A percentile compares a stretch with the other conserved stretches of the same genome.
These are phyloP conservation scores for Mytilinidion resinicola DNA, from an alignment of 495 filamentous ascomycete species.

Conservation along the genomic window DNA sequence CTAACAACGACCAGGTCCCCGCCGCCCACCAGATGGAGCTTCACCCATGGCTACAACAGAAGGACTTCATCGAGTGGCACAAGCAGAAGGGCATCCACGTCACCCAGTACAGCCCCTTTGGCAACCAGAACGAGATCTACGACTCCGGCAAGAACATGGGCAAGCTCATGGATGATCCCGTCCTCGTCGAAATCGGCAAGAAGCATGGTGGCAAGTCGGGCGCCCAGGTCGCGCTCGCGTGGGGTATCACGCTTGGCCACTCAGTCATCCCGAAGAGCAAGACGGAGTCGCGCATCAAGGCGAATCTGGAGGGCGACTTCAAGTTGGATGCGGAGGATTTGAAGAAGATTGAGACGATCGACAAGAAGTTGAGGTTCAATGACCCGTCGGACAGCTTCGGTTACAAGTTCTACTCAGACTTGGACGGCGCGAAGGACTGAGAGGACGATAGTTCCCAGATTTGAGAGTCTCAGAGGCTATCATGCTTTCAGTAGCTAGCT, in stretches of 20 bases:
- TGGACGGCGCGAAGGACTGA: slow-evolving; percentile 50
- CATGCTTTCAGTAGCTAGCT: too few relatives aligned
- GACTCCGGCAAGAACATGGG: slow-evolving; percentile 42
- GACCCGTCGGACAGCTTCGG: slow-evolving; percentile 52
- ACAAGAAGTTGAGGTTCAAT: slow-evolving; percentile 57
- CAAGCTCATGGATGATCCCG: slow-evolving; percentile 56
- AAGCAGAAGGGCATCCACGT: slow-evolving; percentile 52
- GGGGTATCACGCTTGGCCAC: slow-evolving; percentile 60
- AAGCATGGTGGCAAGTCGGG: slow-evolving; percentile 54
- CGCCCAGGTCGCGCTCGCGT: slow-evolving; percentile 58
- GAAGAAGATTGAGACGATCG: slow-evolving; percentile 46
- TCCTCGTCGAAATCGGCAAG: slow-evolving; percentile 54
- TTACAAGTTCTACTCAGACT: slow-evolving; percentile 51
- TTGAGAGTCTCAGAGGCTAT: too few relatives aligned
- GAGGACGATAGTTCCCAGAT: too few relatives aligned
- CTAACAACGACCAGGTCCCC: slow-evolving; percentile 7
- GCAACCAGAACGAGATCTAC: slow-evolving; percentile 64
- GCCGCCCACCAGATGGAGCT: slow-evolving; percentile 63
- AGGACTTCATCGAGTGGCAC: slow-evolving; percentile 51
- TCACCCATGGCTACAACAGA: slow-evolving; percentile 59
- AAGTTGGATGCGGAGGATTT: slow-evolving; percentile 49
- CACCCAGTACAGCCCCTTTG: slow-evolving; percentile 63
- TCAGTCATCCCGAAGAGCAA: slow-evolving; percentile 62
- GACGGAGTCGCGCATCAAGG: slow-evolving; percentile 44
- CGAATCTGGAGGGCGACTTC: slow-evolving; percentile 56